phyloP scores from a whole-genome alignment of 1,284 basidiomycete species.

The Irpex sp. region DNA sequence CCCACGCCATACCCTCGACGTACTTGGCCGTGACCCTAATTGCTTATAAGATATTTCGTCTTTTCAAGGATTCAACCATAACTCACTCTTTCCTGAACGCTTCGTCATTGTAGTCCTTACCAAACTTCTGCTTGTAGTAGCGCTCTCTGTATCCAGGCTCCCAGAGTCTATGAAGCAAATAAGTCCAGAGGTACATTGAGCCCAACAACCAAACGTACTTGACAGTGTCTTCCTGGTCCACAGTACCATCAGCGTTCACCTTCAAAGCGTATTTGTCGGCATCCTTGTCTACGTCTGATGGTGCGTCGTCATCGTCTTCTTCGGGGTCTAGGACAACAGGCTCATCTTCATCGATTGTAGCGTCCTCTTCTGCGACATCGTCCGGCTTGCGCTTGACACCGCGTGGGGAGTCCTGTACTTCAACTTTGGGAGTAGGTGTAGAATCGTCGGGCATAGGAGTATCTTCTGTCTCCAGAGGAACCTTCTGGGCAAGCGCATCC shows the following conservation, averaged over 20 bases:
- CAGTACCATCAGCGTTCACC: constrained; percentile 83
- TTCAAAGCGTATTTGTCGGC: constrained; percentile 47
- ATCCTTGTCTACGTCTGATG: constrained; percentile 35
- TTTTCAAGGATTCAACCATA: constrained; percentile 2
- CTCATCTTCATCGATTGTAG: constrained; percentile 36
- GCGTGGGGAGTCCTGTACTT: constrained; percentile 21
- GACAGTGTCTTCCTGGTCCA: constrained; percentile 92
- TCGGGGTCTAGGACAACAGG: constrained; percentile 32
- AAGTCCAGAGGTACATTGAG: background rate
- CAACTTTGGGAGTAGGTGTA: background rate
- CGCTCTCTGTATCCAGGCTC: constrained; percentile 94
- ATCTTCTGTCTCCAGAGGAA: constrained; percentile 5
- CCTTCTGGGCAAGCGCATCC: background rate
- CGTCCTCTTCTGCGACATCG: constrained; percentile 41
- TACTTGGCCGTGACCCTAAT: constrained; percentile 79
- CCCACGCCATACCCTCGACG: constrained; percentile 95
- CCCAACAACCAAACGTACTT: constrained; percentile 55
- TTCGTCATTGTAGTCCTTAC: constrained; percentile 66
- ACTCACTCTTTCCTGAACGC: constrained; percentile 76
- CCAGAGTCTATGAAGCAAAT: constrained; percentile 61
- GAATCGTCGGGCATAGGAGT: constrained; percentile 9
- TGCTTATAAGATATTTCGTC: background rate
- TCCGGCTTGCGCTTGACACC: constrained; percentile 73
- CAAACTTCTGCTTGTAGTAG: constrained; percentile 96
- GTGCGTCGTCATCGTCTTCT: constrained; percentile 47